Percentiles rank a stretch among this genome's conserved stretches.
These are phyloP conservation scores for Craspedostauros australis DNA, from an alignment of 108 stramenopile species.

Conservation along the genomic window DNA sequence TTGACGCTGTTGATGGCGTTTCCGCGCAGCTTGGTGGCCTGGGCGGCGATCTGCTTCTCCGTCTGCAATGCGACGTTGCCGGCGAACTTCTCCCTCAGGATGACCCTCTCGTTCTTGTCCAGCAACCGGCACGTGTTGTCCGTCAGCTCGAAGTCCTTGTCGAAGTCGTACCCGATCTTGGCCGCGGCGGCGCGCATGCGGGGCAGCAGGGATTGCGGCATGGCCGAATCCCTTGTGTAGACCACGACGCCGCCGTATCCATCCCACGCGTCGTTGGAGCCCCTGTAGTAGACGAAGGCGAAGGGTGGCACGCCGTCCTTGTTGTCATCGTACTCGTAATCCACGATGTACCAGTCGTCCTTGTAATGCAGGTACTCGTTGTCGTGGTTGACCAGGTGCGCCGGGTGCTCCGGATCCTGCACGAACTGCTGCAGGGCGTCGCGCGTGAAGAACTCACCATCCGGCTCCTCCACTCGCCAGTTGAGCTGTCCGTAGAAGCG, in stretches of 20 bases:
- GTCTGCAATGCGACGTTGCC: slow-evolving; percentile 77
- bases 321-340: slow-evolving; percentile 78
- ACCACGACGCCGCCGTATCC: slow-evolving; percentile 93
- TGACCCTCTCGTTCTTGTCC: slow-evolving; percentile 42
- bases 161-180: slow-evolving; percentile 81
- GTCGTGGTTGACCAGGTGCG: slow-evolving; percentile 90
- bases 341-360: slow-evolving; percentile 96
- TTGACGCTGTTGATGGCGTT: slow-evolving; percentile 65
- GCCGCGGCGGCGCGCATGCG: slow-evolving; percentile 71
- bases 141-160: slow-evolving; percentile 68
- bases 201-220: slow-evolving; percentile 78
- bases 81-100: slow-evolving; percentile 71
- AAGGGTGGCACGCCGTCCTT: slow-evolving; percentile 72
- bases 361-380: slow-evolving; percentile 97
- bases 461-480: slow-evolving; percentile 92
- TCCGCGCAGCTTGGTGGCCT: slow-evolving; percentile 63
- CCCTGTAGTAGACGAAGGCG: slow-evolving; percentile 93
- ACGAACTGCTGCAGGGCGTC: slow-evolving; percentile 87
- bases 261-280: slow-evolving; percentile 94
- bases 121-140: slow-evolving; percentile 68
- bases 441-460: slow-evolving; percentile 93
- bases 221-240: slow-evolving; percentile 80
- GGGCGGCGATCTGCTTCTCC: slow-evolving; percentile 72
- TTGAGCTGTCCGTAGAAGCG: slow-evolving; percentile 88
- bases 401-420: slow-evolving; percentile 84